A percentile compares a stretch with the other conserved stretches of the same genome.
Evolutionary conservation across 2,329 filamentous ascomycete species (phyloP).

Genomic region (Dothidotthia symphoricarpi): DNA sequence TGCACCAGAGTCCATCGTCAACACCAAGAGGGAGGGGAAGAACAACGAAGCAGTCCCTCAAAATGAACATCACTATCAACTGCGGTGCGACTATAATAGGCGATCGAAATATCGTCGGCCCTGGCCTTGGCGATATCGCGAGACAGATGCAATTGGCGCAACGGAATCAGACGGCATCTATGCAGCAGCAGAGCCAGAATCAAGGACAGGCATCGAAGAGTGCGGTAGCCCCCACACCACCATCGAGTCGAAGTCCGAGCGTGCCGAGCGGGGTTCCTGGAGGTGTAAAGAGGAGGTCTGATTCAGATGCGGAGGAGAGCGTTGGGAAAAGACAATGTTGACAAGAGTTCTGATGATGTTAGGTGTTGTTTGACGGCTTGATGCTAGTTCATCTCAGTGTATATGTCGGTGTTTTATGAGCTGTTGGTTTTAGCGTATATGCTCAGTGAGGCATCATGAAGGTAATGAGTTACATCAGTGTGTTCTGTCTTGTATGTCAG

Average conservation of each 20-base stretch:
- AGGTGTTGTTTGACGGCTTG: not conserved
- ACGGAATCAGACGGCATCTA: constrained; percentile 20
- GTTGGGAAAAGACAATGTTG: constrained; percentile 21
- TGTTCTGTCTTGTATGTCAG: too few species aligned
- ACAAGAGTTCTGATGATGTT: too few species aligned
- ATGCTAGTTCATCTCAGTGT: not conserved
- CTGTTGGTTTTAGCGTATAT: too few species aligned
- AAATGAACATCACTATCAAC: constrained; percentile 35
- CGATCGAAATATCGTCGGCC: constrained; percentile 38
- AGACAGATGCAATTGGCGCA: constrained; percentile 34
- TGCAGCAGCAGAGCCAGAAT: constrained; percentile 9
- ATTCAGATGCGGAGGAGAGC: constrained; percentile 13
- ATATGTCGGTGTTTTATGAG: not conserved
- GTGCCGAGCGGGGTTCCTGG: constrained; percentile 16
- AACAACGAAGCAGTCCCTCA: constrained; percentile 11
- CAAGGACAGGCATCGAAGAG: constrained; percentile 13
- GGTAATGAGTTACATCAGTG: too few species aligned
- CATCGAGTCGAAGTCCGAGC: constrained; percentile 32
- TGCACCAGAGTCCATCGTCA: constrained; percentile 5
- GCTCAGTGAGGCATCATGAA: not conserved
- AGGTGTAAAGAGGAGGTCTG: constrained; percentile 27
- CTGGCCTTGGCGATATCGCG: constrained; percentile 35
- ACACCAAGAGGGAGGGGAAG: not conserved
- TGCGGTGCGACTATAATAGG: constrained; percentile 38
- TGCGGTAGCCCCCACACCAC: constrained; percentile 19